Evolutionary conservation across 202 grass and related monocot genomes (phyloP).

Genomic region (Zoysia matrella): DNA sequence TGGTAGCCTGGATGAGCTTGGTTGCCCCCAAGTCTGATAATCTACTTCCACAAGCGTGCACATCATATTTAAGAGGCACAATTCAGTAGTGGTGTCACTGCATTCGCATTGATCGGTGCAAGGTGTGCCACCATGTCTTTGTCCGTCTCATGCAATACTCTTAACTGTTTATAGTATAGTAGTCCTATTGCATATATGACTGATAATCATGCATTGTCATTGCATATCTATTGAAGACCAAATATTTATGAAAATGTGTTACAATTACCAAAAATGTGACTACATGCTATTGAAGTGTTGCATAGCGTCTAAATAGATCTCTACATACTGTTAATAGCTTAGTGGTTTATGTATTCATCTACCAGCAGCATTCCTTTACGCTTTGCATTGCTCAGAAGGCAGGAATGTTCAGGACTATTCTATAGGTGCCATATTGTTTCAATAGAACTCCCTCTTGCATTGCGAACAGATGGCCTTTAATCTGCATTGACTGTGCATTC

Average conservation of each 20-base stretch:
- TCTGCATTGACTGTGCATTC: too few relatives aligned
- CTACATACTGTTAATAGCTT: background rate
- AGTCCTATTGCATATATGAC: background rate
- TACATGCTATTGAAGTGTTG: background rate
- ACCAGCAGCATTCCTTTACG: background rate
- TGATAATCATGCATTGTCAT: background rate
- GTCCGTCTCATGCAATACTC: background rate
- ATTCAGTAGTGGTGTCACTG: background rate
- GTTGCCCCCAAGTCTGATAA: conserved; percentile 69
- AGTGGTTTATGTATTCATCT: too few relatives aligned
- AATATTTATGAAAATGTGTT: background rate
- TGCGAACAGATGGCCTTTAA: too few relatives aligned
- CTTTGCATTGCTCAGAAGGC: background rate
- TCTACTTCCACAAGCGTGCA: background rate
- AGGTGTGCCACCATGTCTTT: background rate
- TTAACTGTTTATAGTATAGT: background rate
- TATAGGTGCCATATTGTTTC: too few relatives aligned
- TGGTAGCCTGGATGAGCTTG: conserved; percentile 15
- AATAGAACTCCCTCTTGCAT: too few relatives aligned
- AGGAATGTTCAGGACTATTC: background rate
- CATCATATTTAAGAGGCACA: background rate
- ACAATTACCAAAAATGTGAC: background rate
- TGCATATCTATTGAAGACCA: background rate
- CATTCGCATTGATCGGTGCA: background rate
- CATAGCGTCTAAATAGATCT: too few relatives aligned